phyloP scores from a whole-genome alignment of 495 filamentous ascomycete genomes.

The Neurospora discreta region DNA sequence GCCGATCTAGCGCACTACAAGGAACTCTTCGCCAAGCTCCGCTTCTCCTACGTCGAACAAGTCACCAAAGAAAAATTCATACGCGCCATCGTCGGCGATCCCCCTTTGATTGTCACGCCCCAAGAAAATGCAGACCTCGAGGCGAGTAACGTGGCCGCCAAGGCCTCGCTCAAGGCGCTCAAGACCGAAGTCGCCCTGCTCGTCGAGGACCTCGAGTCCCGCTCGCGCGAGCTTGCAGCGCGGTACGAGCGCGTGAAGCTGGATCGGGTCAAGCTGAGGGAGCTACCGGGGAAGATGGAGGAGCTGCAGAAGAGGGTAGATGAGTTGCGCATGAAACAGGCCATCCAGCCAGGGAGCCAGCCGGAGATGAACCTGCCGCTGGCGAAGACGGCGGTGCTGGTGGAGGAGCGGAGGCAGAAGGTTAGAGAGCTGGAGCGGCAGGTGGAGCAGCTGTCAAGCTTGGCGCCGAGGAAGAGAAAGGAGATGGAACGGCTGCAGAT shows the following conservation, averaged over 20 bases:
- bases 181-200: slow-evolving; percentile 72
- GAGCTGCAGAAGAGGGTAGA: slow-evolving; percentile 49
- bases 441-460: slow-evolving; percentile 50
- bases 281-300: slow-evolving; percentile 53
- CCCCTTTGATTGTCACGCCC: slow-evolving; percentile 69
- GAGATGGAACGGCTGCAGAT: slow-evolving; percentile 61
- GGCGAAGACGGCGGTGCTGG: slow-evolving; percentile 44
- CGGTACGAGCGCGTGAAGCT: slow-evolving; percentile 52
- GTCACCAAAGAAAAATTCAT: slow-evolving; percentile 74
- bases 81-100: slow-evolving; percentile 69
- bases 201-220: slow-evolving; percentile 58
- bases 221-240: slow-evolving; percentile 46
- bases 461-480: slow-evolving; percentile 58
- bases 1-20: slow-evolving; percentile 85
- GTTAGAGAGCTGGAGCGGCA: slow-evolving; percentile 55
- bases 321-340: slow-evolving; percentile 34
- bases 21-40: slow-evolving; percentile 90
- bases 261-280: slow-evolving; percentile 45
- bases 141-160: slow-evolving; percentile 53
- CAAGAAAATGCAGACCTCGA: slow-evolving; percentile 79
- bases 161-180: slow-evolving; percentile 60
- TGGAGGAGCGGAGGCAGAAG: slow-evolving; percentile 50
- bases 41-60: slow-evolving; percentile 85
- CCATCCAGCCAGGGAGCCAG: slow-evolving; percentile 3
- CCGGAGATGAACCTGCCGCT: slow-evolving; percentile 43